Base-by-base conservation (phyloP, 768 basidiomycete genomes). In the Dioszegia aurantiaca region DNA sequence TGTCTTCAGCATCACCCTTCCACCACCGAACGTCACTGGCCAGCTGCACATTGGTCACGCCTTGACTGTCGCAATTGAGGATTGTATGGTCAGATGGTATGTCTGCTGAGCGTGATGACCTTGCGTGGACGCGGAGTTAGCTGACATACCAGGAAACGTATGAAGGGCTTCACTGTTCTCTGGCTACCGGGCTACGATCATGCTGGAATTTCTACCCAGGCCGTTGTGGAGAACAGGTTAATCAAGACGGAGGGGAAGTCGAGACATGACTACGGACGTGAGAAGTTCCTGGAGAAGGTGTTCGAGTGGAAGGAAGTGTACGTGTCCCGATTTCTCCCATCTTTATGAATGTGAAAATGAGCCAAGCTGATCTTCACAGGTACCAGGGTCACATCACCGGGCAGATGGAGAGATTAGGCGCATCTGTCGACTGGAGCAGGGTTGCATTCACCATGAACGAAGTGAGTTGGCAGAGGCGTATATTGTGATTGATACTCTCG, bases 241-340 rank as follows among this genome's bases (percentile, higher is more conserved):
- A 87, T 84, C 80, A 99, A 94, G 78, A 77, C 83, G 0, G 81
- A 86, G 31, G 89, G 90, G 1, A 81, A 86, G 77, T 89, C 88
- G 1, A 80, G 94, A 53, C 92, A 97, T 75, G 90, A 98, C 74
- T 83, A 97, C n/a, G 95, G 95, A 0, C 84, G 95, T 43, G 90
- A 94, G 67, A 84, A 82, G 68, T 97, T 99, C 78, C 72, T 99
- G 64, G 85, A 87, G 62, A 89, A 86, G 56, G 92, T 97, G 27
- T 86, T 87, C 86, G 87, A 87, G 27, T 99, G 95, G 95, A 98
- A 95, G 77, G 88, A 92, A 65, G 90, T 94, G 90, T 94, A 64
- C 49, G 88, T 47, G 19, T 12, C 81, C n/a, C n/a, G n/a, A n/a
- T n/a, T n/a, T n/a, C n/a, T 16, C 2, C 26, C 14, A 16, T 5